Evolutionary conservation across 371 early-diverging fungal genomes (phyloP), one percentile per base, ranked within the genome.

Genomic region (Encephalitozoon cuniculi): DNA sequence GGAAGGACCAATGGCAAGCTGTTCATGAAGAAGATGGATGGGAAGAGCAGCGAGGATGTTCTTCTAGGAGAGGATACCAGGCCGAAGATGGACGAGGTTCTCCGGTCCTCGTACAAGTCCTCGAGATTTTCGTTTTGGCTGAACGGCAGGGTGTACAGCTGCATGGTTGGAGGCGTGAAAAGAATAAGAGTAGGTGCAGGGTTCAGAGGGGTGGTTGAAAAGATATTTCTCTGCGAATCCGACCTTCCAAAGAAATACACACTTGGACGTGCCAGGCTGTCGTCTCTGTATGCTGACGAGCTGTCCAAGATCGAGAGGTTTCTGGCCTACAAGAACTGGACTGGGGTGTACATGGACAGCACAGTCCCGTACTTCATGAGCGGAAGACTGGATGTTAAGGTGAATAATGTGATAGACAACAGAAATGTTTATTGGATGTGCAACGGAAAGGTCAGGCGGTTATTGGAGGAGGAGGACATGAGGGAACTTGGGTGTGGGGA

Each of bases 361-460:
- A 32, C 59, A 4, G 15, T 6, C 12, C 59, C 59, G 12, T 59
- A 59, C 28, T 59, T 59, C 32, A 59, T 59, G n/a, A 34, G 12
- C 28, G 15, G 59, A 34, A 59, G 28, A 3, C 30, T 59, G 6
- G 32, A 59, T n/a, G 59, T 59, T 21, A 21, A 59, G 37, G 37
- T 59, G 34, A 59, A 18, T 34, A 59, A 59, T 59, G 59, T 59
- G 59, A 59, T 59, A 34, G 59, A 59, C 18, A 59, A 59, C 59
- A 59, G 21, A 37, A 59, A 59, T 59, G 59, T 59, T n/a, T 59
- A 59, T 37, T 59, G 59, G 59, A 30, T n/a, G 28, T 32, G 18
- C 37, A 30, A 59, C 15, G 34, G 37, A 59, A 34, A 30, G 15
- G 59, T 59, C 21, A 15, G n/a, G 59, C 32, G 37, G 0, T 5